Evolutionary conservation across 164 flowering plant species (phyloP), one percentile per base, ranked within the genome.

Genomic region (Buxus sempervirens): DNA sequence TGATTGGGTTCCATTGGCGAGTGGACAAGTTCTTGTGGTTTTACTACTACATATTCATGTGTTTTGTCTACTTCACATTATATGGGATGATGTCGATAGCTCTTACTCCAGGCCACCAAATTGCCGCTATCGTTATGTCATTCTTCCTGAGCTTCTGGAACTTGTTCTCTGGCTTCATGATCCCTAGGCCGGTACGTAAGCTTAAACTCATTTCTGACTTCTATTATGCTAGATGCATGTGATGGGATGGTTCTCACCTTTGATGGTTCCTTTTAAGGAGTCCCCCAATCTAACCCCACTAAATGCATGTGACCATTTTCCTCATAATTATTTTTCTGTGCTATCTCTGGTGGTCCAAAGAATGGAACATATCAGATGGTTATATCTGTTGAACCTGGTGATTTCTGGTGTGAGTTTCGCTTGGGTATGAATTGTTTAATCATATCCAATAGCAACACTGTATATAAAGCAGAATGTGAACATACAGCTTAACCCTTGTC

Each of bases 31-130:
- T 82, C 72, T 71, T 84, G 0, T 81, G 71, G 77, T 85, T 83
- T 77, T 78, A 75, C 77, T 85, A 71, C 76, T 85, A 75, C 70
- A 80, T 85, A 16, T 83, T 77, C 65, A 84, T 82, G 84, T 76
- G 79, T 73, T 84, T 83, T 21, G 58, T 73, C 67, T 80, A 79
- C 75, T 81, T 84, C 75, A 70, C 81, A 24, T 22, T 83, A 62
- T 84, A 84, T 21, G 88, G 88, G 21, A 83, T 83, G 88, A 80
- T 86, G 88, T 73, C 78, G 54, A 84, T 83, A n/a, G 86, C 86
- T 0, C 78, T 84, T 60, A 83, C 86, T 42, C 90, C 88, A 0
- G 81, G 70, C 49, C 72, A 66, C 66, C 85, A 80, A 60, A 71
- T 83, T 60, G 89, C 89, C 62, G 84, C 83, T 32, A 75, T 85